phyloP scores from a whole-genome alignment of 768 basidiomycete genomes.

The Lentinula sp. region DNA sequence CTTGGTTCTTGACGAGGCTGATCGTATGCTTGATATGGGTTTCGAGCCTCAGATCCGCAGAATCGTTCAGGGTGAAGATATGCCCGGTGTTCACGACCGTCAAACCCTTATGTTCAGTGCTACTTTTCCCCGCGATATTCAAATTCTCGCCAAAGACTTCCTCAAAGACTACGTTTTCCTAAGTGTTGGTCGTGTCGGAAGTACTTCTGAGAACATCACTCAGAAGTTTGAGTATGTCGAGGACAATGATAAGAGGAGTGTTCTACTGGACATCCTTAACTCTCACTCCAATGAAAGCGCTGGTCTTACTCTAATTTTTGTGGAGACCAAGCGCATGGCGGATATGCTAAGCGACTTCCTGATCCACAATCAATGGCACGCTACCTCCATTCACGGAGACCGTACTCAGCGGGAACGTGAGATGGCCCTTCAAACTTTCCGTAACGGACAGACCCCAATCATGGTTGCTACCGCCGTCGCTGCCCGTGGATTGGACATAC shows the following conservation, averaged over 20 bases:
- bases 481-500: slow-evolving; percentile 98
- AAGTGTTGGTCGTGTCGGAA: slow-evolving; percentile 96
- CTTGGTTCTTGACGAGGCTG: slow-evolving; percentile 97
- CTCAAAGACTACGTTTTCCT: slow-evolving; percentile 99
- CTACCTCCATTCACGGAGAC: slow-evolving; percentile 98
- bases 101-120: slow-evolving; percentile 99
- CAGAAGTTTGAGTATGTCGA: slow-evolving; percentile 99
- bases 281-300: slow-evolving; percentile 53
- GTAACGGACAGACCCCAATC: slow-evolving; percentile 90
- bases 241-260: slow-evolving; percentile 93
- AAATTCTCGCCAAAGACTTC: slow-evolving; percentile 93
- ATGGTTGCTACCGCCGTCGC: slow-evolving; percentile 98
- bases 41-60: slow-evolving; percentile 99
- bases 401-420: slow-evolving; percentile 98
- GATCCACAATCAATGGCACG: slow-evolving; percentile 71
- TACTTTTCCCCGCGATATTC: slow-evolving; percentile 98
- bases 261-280: slow-evolving; percentile 88
- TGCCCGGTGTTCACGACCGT: slow-evolving; percentile 88
- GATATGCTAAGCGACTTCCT: slow-evolving; percentile 98
- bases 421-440: slow-evolving; percentile 91
- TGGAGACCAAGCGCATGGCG: slow-evolving; percentile 99
- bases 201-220: slow-evolving; percentile 98
- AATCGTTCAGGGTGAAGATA: slow-evolving; percentile 97
- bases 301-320: slow-evolving; percentile 92
- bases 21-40: slow-evolving; percentile 99